Evolutionary conservation across 164 flowering plant species (phyloP), one percentile per base, ranked within the genome.

Genomic region (Liriodendron chinense): DNA sequence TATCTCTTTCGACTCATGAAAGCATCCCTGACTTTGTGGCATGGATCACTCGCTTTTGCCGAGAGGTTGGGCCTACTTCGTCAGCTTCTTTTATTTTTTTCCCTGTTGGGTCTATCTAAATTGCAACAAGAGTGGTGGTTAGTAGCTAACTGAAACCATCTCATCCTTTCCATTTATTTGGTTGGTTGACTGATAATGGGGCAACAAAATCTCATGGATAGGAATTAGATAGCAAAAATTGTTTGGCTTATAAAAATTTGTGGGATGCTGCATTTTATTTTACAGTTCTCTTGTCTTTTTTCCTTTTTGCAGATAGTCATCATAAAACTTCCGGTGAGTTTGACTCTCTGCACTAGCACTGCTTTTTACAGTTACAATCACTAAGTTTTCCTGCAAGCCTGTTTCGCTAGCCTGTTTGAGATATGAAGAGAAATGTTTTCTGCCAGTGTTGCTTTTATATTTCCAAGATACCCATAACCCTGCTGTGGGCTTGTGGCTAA

Each of bases 311-410:
- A 92, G 97, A 84, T 89, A 71, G 85, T 82, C 34, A 71, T 92
- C 69, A 72, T 91, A 61, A 88, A 87, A 82, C 75, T 88, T 74
- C 90, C 91, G 65, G 97, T 92, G 83, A 88, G 92, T 84, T 78
- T n/a, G 61, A n/a, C 10, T 21, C 59, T 12, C 16, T 16, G 18
- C 13, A 16, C 59, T 53, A 12, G 59, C 9, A 12, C 20, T 53
- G 59, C 59, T 53, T 53, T 53, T 53, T 12, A 16, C 2, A 14
- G 59, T 53, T 34, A 53, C 13, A 53, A 53, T 53, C 18, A 4
- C 20, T 20, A 63, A 18, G 13, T 21, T 22, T 63, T 18, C 66
- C 22, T 63, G 66, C 23, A 22, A 14, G 9, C 8, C 1, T 25
- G 25, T 72, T 72, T 57, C 66, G 25, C 26, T 72, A 53, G 21